phyloP scores from a whole-genome alignment of 2,329 filamentous ascomycete species.

The Alternaria brassicicola region DNA sequence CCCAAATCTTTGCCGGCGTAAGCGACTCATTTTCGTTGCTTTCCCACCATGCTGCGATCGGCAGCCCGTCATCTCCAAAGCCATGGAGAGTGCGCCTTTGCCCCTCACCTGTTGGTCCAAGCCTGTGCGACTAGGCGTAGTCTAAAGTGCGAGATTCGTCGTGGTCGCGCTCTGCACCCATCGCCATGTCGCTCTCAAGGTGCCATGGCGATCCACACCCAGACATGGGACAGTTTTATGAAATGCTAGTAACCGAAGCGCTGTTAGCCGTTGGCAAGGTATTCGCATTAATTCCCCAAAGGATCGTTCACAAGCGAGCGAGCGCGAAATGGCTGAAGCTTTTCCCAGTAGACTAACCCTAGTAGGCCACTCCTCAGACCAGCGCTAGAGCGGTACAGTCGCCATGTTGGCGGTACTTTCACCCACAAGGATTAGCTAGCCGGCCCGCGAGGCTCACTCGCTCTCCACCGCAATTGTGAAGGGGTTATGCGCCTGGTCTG shows the following conservation, averaged over 20 bases:
- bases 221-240: constrained; percentile 16
- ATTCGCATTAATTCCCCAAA: constrained; percentile 21
- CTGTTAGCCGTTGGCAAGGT: constrained; percentile 17
- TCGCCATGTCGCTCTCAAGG: not conserved
- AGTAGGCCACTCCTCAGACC: constrained; percentile 32
- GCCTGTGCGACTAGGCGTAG: constrained; percentile 9
- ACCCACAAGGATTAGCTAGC: constrained; percentile 36
- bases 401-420: constrained; percentile 39
- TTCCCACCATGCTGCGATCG: constrained; percentile 30
- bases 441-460: constrained; percentile 43
- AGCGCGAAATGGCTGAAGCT: constrained; percentile 22
- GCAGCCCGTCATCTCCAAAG: constrained; percentile 33
- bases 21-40: constrained; percentile 22
- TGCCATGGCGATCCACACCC: not conserved
- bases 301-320: constrained; percentile 18
- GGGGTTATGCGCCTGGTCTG: constrained; percentile 41
- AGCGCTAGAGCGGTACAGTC: constrained; percentile 37
- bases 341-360: constrained; percentile 32
- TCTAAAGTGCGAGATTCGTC: constrained; percentile 13
- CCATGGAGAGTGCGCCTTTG: constrained; percentile 28
- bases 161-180: constrained; percentile 3
- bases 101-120: constrained; percentile 36
- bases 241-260: constrained; percentile 22
- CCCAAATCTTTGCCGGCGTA: constrained; percentile 18
- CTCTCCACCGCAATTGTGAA: constrained; percentile 45